Evolutionary conservation across 805 yeast genomes (phyloP), one percentile per base, ranked within the genome.

Genomic region (Saccharomycopsis sp.): DNA sequence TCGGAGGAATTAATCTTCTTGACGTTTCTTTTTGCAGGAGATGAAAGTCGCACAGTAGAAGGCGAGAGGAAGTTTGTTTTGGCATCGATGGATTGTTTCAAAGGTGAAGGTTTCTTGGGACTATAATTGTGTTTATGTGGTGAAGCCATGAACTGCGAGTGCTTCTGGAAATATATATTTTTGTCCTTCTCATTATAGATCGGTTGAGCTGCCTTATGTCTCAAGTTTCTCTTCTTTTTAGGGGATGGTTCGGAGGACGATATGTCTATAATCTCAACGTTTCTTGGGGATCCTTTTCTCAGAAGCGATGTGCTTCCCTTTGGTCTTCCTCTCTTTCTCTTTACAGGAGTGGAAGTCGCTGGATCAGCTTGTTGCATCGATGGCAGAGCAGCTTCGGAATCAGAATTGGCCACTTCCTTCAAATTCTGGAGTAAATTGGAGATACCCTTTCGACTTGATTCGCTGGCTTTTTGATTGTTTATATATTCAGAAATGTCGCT

Each of bases 61-160:
- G 53, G 53, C n/a, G 47, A 3, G 21, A 21, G 20, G 18, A 15
- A 14, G 29, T 37, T 23, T 8, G 3, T 34, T 3, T 34, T 29
- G 20, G 37, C 20, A 40, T 41, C n/a, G 8, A 14, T 52, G 20
- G 48, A 34, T 29, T 47, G 20, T 29, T 60, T 60, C 55, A 60
- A 60, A 21, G 63, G 63, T 16, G 61, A 57, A 37, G 61, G 56
- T 46, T 60, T 60, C 23, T 50, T 52, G 14, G 63, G 63, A 23
- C 59, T 55, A 54, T 58, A 54, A 15, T 18, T 18, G 48, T 44
- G 48, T 12, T 44, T 44, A 44, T 18, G 48, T 4, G 48, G 48
- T 5, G 48, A 44, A 16, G 48, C 8, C 21, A 44, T 12, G 16
- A 18, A 16, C 16, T n/a, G 48, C 12, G 48, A 44, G 18, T 44